These are phyloP conservation scores for Ogataea wickerhamii DNA, from an alignment of 805 yeast genomes.

Conservation along the genomic window DNA sequence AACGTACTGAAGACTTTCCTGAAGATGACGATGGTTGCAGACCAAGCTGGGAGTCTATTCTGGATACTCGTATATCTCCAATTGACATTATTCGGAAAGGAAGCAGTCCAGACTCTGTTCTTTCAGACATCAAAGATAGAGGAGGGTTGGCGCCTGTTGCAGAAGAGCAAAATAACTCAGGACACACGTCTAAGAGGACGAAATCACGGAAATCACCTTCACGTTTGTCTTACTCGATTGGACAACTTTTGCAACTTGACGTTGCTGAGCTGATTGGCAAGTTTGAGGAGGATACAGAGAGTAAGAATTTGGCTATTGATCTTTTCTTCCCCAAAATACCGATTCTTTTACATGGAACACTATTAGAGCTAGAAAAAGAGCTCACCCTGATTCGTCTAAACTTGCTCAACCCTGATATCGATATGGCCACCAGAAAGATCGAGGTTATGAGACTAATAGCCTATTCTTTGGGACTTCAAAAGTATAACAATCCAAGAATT, in stretches of 20 bases:
- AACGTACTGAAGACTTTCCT: neutral
- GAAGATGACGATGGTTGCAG: slow-evolving; percentile 1
- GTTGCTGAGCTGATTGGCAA: slow-evolving; percentile 14
- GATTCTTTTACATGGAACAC: slow-evolving; percentile 1
- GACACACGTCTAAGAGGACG: neutral
- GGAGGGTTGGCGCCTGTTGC: neutral
- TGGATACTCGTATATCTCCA: slow-evolving; percentile 19
- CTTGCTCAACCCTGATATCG: slow-evolving; percentile 17
- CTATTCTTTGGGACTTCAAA: slow-evolving; percentile 30
- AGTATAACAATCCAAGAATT: slow-evolving; percentile 34
- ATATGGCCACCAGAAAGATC: slow-evolving; percentile 27
- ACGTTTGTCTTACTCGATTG: slow-evolving; percentile 11
- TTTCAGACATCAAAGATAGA: neutral
- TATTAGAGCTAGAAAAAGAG: slow-evolving; percentile 18
- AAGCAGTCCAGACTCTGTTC: slow-evolving; percentile 3
- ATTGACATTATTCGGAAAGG: slow-evolving; percentile 14
- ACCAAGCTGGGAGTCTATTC: slow-evolving; percentile 13
- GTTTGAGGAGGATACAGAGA: slow-evolving; percentile 17
- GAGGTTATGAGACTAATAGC: slow-evolving; percentile 32
- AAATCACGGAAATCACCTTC: neutral
- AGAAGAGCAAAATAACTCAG: neutral
- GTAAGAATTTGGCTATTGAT: slow-evolving; percentile 20
- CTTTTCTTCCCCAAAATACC: slow-evolving; percentile 17
- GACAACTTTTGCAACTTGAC: slow-evolving; percentile 16
- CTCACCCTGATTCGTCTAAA: slow-evolving; percentile 20